Percentiles rank a stretch among this genome's conserved stretches.
phyloP scores from a whole-genome alignment of 1,139 yeast species.

The Lizanozyma gosingica region DNA sequence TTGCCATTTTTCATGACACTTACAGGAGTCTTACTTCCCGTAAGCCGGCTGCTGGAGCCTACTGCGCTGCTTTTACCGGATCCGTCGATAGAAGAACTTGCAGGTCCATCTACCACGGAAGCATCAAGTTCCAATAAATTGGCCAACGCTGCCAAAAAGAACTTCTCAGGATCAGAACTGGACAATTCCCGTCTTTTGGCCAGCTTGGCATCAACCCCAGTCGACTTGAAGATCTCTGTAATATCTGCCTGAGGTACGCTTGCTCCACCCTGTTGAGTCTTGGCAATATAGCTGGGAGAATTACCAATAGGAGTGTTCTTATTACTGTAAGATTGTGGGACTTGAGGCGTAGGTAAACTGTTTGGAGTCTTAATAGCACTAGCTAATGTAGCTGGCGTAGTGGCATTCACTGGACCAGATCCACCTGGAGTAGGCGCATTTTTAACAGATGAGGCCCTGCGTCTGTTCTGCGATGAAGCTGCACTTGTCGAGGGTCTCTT shows the following conservation, averaged over 20 bases:
- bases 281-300: slow-evolving; percentile 23
- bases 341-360: slow-evolving; percentile 37
- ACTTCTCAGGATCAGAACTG: slow-evolving; percentile 36
- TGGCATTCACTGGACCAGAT: slow-evolving; percentile 15
- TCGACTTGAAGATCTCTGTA: slow-evolving; percentile 17
- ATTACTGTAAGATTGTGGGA: slow-evolving; percentile 24
- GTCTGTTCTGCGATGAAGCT: slow-evolving; percentile 1
- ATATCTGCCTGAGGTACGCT: slow-evolving; percentile 4
- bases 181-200: slow-evolving; percentile 41
- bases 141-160: slow-evolving; percentile 43
- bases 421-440: slow-evolving; percentile 25
- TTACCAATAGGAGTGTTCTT: slow-evolving; percentile 35
- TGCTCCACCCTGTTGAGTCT: slow-evolving; percentile 6
- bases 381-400: slow-evolving; percentile 35
- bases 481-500: slow-evolving; percentile 4
- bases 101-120: background rate
- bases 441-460: background rate
- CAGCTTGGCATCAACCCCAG: slow-evolving; percentile 22
- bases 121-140: slow-evolving; percentile 34
- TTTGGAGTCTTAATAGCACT: slow-evolving; percentile 38
- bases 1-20: background rate
- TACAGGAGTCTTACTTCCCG: background rate
- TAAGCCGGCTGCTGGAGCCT: no score
- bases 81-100: background rate
- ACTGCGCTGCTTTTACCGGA: no score